Conservation (phyloP, 805 yeast species). For the Cyberlindnera bimundalis region DNA sequence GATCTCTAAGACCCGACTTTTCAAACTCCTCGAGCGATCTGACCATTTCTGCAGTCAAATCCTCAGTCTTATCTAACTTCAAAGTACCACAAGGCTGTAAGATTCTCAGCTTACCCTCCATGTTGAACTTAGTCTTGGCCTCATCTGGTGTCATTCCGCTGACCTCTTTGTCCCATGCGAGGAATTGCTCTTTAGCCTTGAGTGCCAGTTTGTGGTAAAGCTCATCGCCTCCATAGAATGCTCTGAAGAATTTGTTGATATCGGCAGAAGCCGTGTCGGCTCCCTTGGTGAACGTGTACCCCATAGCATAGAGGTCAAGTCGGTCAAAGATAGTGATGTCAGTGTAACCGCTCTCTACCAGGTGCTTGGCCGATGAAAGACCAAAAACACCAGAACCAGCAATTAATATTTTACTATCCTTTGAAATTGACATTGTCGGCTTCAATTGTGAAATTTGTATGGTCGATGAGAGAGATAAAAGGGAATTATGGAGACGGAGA, state of each 20-base stretch:
- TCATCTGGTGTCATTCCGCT: slow-evolving; percentile 6
- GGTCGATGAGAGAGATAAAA: too few relatives aligned
- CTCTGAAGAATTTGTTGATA: slow-evolving; percentile 38
- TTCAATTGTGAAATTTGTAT: too few relatives aligned
- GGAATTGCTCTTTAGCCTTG: slow-evolving; percentile 15
- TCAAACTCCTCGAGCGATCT: slow-evolving; percentile 10
- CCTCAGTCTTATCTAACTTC: slow-evolving; percentile 11
- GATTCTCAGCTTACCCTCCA: slow-evolving; percentile 11
- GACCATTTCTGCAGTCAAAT: slow-evolving; percentile 5
- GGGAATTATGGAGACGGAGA: too few relatives aligned
- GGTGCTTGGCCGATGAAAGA: slow-evolving; percentile 41
- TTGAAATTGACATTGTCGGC: slow-evolving; percentile 1
- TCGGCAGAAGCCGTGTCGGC: slow-evolving; percentile 42
- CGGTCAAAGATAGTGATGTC: slow-evolving; percentile 39
- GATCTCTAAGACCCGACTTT: slow-evolving; percentile 12
- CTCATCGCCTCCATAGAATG: slow-evolving; percentile 34
- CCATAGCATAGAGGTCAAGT: slow-evolving; percentile 28
- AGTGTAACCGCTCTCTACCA: slow-evolving; percentile 35
- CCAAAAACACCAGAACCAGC: slow-evolving; percentile 54
- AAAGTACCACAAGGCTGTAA: slow-evolving; percentile 17
- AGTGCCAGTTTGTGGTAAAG: slow-evolving; percentile 31
- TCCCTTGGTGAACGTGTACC: slow-evolving; percentile 34
- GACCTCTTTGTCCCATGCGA: slow-evolving; percentile 18
- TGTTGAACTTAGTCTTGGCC: slow-evolving; percentile 15
- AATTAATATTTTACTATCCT: slow-evolving; percentile 31